Evolutionary conservation across 2,329 filamentous ascomycete genomes (phyloP).

Genomic region (Pseudopyrenochaeta lycopersici): DNA sequence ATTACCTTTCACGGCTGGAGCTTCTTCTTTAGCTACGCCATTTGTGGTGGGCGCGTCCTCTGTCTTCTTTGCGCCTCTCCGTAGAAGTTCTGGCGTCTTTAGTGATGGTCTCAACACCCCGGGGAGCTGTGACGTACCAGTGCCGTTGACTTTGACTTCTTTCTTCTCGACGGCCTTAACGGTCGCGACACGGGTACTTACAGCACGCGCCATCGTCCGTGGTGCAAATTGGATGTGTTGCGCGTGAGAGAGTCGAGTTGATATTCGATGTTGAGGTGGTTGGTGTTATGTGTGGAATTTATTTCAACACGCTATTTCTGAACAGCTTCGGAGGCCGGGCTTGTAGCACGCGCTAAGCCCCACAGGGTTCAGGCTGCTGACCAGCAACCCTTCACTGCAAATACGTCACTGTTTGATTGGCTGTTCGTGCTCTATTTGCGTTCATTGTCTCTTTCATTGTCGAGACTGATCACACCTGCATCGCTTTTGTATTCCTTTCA

Average conservation of each 20-base stretch:
- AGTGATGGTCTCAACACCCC: slow-evolving; percentile 20
- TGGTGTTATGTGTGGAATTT: slow-evolving; percentile 33
- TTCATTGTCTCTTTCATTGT: slow-evolving; percentile 5
- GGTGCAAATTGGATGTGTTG: slow-evolving; percentile 20
- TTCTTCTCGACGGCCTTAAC: slow-evolving; percentile 37
- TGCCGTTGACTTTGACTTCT: slow-evolving; percentile 40
- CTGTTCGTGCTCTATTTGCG: slow-evolving; percentile 4
- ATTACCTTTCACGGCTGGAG: slow-evolving; percentile 21
- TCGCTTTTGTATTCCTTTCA: slow-evolving; percentile 1
- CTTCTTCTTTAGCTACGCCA: slow-evolving; percentile 12
- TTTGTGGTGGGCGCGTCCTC: slow-evolving; percentile 22
- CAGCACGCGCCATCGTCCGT: slow-evolving; percentile 41
- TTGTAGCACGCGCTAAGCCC: slow-evolving; percentile 6
- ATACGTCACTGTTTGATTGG: slow-evolving; percentile 26
- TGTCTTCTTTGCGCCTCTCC: slow-evolving; percentile 37
- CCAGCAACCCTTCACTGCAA: slow-evolving; percentile 15
- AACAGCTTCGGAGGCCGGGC: slow-evolving; percentile 9
- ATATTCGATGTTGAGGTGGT: slow-evolving; percentile 24
- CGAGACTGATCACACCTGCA: slow-evolving; percentile 2
- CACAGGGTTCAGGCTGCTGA: not conserved
- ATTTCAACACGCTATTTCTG: slow-evolving; percentile 8
- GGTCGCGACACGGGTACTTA: slow-evolving; percentile 36
- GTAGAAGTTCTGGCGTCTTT: slow-evolving; percentile 22
- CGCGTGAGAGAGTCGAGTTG: slow-evolving; percentile 20
- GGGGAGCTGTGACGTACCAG: slow-evolving; percentile 35